Percentiles rank a stretch among this genome's conserved stretches.
phyloP scores from a whole-genome alignment of 805 yeast species.

The Dipodascus geniculatus region DNA sequence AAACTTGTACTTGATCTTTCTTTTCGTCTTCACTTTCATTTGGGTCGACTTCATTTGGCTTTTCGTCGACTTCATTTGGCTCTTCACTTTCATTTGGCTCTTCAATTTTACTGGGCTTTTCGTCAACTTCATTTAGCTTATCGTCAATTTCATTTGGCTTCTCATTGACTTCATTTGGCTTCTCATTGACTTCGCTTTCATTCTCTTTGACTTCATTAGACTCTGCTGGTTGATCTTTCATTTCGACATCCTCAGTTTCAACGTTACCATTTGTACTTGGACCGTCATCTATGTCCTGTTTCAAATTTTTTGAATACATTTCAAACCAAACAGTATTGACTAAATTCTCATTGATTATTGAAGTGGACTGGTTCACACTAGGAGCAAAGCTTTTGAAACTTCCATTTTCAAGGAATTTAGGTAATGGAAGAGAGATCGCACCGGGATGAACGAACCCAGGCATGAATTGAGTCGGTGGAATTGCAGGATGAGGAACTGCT shows the following conservation, averaged over 20 bases:
- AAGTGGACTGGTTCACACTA: slow-evolving; percentile 43
- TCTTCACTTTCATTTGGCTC: not conserved
- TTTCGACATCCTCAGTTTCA: slow-evolving; percentile 4
- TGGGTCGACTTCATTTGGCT: slow-evolving; percentile 9
- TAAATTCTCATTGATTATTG: slow-evolving; percentile 35
- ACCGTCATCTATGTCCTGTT: slow-evolving; percentile 27
- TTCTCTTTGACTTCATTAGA: slow-evolving; percentile 5
- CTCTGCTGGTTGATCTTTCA: slow-evolving; percentile 3
- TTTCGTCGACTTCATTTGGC: too few relatives aligned
- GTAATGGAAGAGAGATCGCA: slow-evolving; percentile 40
- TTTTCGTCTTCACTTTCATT: slow-evolving; percentile 6
- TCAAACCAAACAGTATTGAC: slow-evolving; percentile 25
- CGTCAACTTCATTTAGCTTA: slow-evolving; percentile 1
- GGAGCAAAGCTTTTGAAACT: slow-evolving; percentile 55
- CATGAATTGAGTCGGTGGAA: slow-evolving; percentile 43
- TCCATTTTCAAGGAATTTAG: slow-evolving; percentile 50
- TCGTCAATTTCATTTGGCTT: slow-evolving; percentile 8
- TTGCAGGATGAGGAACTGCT: slow-evolving; percentile 37
- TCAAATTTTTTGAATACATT: slow-evolving; percentile 29
- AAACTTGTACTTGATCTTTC: not conserved
- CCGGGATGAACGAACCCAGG: slow-evolving; percentile 25
- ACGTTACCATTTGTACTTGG: not conserved
- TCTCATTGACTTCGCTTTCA: too few relatives aligned
- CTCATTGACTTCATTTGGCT: not conserved
- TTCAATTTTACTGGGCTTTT: slow-evolving; percentile 7